Evolutionary conservation across 805 yeast genomes (phyloP).

Genomic region (Tetrapisispora fleetii): DNA sequence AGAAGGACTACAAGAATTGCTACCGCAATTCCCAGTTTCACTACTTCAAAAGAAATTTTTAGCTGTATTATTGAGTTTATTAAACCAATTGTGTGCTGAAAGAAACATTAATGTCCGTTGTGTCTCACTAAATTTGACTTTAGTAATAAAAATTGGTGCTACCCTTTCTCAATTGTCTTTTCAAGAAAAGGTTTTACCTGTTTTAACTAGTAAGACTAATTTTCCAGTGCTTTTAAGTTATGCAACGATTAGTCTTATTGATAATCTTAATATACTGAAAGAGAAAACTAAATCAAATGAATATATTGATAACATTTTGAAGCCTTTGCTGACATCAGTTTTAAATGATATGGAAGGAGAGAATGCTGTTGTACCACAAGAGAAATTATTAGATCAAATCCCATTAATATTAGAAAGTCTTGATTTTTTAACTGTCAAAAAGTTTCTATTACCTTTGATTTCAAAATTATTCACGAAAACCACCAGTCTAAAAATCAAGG

Average conservation of each 20-base stretch:
- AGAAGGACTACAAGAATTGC: slow-evolving; percentile 45
- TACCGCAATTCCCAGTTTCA: slow-evolving; percentile 49
- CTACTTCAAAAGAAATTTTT: slow-evolving; percentile 60
- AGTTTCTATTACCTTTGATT: slow-evolving; percentile 62
- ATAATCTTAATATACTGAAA: slow-evolving; percentile 39
- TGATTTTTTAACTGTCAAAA: slow-evolving; percentile 64
- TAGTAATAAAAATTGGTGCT: slow-evolving; percentile 53
- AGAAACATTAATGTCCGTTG: slow-evolving; percentile 35
- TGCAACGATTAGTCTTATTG: slow-evolving; percentile 33
- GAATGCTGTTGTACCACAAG: slow-evolving; percentile 35
- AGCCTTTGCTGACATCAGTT: slow-evolving; percentile 22
- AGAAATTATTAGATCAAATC: slow-evolving; percentile 38
- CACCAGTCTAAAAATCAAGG: slow-evolving; percentile 69
- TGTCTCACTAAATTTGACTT: slow-evolving; percentile 33
- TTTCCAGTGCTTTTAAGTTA: slow-evolving; percentile 16
- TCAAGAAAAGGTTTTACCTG: slow-evolving; percentile 54
- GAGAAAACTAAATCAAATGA: slow-evolving; percentile 44
- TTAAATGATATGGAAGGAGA: slow-evolving; percentile 17
- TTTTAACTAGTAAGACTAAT: slow-evolving; percentile 12
- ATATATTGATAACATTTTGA: slow-evolving; percentile 30
- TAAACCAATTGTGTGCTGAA: slow-evolving; percentile 30
- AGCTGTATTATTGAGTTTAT: slow-evolving; percentile 50
- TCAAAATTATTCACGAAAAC: slow-evolving; percentile 74
- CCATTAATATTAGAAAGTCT: slow-evolving; percentile 36
- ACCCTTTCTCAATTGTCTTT: slow-evolving; percentile 69